Evolutionary conservation across 768 basidiomycete species (phyloP), one percentile per base, ranked within the genome.

Genomic region (Cystofilobasidium capitatum): DNA sequence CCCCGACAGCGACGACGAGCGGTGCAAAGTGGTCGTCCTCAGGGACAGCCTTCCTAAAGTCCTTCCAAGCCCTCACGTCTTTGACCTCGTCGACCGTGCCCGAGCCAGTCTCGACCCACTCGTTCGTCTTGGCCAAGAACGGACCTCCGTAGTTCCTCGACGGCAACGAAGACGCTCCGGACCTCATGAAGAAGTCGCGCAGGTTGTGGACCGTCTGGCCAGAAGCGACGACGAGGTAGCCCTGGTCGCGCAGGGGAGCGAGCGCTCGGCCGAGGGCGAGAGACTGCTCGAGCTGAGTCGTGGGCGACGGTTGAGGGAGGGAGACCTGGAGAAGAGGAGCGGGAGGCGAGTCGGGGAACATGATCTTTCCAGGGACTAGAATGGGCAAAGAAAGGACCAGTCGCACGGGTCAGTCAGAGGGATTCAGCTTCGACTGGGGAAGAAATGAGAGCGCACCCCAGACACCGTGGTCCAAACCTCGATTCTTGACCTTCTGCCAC

Each of bases 391-490:
- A 42, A 61, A 14, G n/a, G 37, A 60, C 20, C 24, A 29, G 4
- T 9, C 13, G 24, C 14, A 40, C 1, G 17, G 10, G 58, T 44
- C 40, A 61, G 60, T 20, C 29, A 26, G 24, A 10, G 33, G 40
- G 13, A 39, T 5, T 20, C 17, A 17, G 20, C 58, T 8, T 7
- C 3, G 14, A 45, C 12, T 12, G 22, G 22, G 22, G 22, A 44
- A 44, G 42, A 44, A 44, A 44, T 44, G 42, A 22, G 22, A 44
- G 42, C 60, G 29, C 22, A 62, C 60, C 37, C 66, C 66, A 67
- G 26, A 51, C 66, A 26, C 66, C 66, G 31, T 67, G 66, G 37
- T 67, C 66, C 22, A 67, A 29, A 1, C 66, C 66, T 51, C 66
- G 45, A 12, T 49, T 49, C 29, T 55, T 51, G 17, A 58, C 66